A percentile compares a stretch with the other conserved stretches of the same genome.
Conservation (phyloP, 306 rosid genomes). For the Castanea mollissima region DNA sequence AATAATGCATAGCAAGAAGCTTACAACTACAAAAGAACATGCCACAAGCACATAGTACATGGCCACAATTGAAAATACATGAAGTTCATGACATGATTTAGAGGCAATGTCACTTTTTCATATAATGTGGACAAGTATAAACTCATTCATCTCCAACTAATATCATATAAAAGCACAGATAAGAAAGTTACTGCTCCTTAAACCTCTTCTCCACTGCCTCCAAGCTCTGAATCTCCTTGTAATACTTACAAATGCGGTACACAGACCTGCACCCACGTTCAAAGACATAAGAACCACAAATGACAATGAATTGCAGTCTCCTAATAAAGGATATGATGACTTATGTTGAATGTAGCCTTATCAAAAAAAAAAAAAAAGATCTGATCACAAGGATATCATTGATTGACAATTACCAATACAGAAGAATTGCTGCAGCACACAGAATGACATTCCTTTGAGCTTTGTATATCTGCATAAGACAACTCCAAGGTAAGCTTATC, state of each 20-base stretch:
- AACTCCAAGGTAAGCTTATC: slow-evolving; percentile 7
- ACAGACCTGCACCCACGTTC: slow-evolving; percentile 60
- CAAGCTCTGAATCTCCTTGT: slow-evolving; percentile 70
- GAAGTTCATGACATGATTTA: neutral
- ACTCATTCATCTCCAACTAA: slow-evolving; percentile 19
- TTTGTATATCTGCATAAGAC: slow-evolving; percentile 69
- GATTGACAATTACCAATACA: slow-evolving; percentile 66
- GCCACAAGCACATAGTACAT: neutral
- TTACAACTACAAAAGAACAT: neutral
- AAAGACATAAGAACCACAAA: slow-evolving; percentile 11
- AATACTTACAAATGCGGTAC: slow-evolving; percentile 63
- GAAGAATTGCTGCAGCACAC: slow-evolving; percentile 68
- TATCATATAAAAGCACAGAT: slow-evolving; percentile 11
- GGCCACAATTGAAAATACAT: neutral
- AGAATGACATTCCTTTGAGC: slow-evolving; percentile 91
- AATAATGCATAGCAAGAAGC: neutral
- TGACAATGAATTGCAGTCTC: slow-evolving; percentile 1
- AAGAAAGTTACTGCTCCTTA: slow-evolving; percentile 56
- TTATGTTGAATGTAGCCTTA: too few relatives aligned
- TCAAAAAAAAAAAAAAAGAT: neutral
- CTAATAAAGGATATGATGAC: neutral
- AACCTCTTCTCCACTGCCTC: slow-evolving; percentile 89
- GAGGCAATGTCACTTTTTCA: neutral
- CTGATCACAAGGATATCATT: slow-evolving; percentile 1
- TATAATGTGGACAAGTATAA: neutral